A percentile compares a stretch with the other conserved stretches of the same genome.
Conservation (phyloP, 2,329 filamentous ascomycete species). For the Periconia digitata region DNA sequence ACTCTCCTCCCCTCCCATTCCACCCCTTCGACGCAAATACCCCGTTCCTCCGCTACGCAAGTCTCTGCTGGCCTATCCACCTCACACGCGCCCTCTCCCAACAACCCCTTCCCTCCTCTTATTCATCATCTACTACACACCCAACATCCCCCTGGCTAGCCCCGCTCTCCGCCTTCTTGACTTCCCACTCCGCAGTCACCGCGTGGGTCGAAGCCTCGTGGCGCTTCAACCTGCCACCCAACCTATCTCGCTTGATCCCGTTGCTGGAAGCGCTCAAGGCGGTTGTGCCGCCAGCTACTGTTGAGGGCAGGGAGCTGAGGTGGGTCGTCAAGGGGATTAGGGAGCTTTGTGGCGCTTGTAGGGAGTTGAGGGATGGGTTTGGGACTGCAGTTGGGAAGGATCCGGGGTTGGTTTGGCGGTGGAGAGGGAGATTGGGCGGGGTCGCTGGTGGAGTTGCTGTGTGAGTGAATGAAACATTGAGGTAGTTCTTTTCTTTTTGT, state of each 20-base stretch:
- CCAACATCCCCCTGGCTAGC: conserved; percentile 22
- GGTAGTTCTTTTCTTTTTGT: too few species aligned
- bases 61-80: conserved; percentile 36
- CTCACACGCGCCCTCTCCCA: conserved; percentile 25
- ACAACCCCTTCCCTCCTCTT: neutral
- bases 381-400: conserved; percentile 23
- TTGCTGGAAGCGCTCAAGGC: conserved; percentile 22
- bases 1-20: too few species aligned
- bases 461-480: too few species aligned
- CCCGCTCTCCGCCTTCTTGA: conserved; percentile 26
- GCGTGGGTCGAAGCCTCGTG: conserved; percentile 38
- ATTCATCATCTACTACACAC: neutral
- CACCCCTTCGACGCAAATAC: conserved; percentile 24
- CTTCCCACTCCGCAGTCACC: conserved; percentile 27
- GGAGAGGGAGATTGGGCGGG: conserved; percentile 9
- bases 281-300: conserved; percentile 22
- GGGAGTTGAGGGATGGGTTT: conserved; percentile 23
- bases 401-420: conserved; percentile 33
- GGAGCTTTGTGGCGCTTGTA: conserved; percentile 25
- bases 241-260: conserved; percentile 30
- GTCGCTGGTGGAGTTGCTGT: neutral
- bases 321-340: conserved; percentile 24
- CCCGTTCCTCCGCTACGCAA: conserved; percentile 34
- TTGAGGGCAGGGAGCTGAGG: conserved; percentile 28
- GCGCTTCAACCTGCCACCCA: conserved; percentile 32